phyloP scores from a whole-genome alignment of 345 rosid species.

The Melastoma malabathricum region DNA sequence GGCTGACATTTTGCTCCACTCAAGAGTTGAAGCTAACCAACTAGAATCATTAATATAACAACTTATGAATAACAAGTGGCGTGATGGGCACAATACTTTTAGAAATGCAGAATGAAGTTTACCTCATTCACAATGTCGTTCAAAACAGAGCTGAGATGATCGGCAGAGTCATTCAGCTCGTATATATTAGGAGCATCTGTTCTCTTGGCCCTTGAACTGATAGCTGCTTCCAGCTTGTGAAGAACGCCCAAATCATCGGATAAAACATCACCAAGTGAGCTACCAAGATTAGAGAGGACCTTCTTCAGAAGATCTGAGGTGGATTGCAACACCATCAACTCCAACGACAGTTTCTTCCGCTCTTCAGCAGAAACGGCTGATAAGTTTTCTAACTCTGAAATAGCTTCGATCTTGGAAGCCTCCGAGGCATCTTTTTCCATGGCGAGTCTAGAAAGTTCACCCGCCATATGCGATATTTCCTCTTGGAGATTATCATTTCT shows the following conservation, averaged over 20 bases:
- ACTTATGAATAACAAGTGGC: too few relatives aligned
- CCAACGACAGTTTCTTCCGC: constrained; percentile 34
- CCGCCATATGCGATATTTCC: constrained; percentile 36
- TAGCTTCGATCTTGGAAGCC: constrained; percentile 51
- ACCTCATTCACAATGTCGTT: too few relatives aligned
- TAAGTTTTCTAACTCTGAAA: constrained; percentile 34
- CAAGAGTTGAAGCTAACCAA: too few relatives aligned
- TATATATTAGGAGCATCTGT: constrained; percentile 16
- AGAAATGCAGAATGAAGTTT: too few relatives aligned
- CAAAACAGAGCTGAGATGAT: background rate
- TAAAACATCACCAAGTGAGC: constrained; percentile 32
- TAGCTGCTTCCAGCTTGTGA: constrained; percentile 37
- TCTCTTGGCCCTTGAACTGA: constrained; percentile 34
- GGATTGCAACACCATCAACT: constrained; percentile 29
- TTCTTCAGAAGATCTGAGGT: constrained; percentile 34
- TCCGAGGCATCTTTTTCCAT: constrained; percentile 41
- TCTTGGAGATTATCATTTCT: constrained; percentile 83
- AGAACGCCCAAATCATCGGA: constrained; percentile 47
- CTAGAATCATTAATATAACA: too few relatives aligned
- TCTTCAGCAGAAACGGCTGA: constrained; percentile 33
- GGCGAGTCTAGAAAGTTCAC: constrained; percentile 37
- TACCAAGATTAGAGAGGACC: constrained; percentile 28
- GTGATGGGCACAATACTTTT: too few relatives aligned
- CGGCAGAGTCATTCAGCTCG: constrained; percentile 21
- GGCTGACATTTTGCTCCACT: too few relatives aligned